Conservation (phyloP, 495 filamentous ascomycete genomes). For the Jackrogersella minutella region DNA sequence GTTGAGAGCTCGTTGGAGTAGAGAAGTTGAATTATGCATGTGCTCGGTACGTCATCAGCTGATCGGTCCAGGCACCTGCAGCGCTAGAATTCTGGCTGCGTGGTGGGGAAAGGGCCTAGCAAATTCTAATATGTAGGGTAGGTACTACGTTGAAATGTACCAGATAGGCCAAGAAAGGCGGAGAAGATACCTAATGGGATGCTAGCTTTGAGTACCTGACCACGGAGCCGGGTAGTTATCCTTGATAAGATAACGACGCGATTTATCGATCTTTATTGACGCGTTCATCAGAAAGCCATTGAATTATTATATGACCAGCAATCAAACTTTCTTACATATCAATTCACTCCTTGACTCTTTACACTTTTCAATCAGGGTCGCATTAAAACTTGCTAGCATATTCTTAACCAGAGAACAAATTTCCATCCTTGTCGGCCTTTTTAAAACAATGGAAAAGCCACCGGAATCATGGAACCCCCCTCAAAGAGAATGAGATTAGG, state of each 20-base stretch:
- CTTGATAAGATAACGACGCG: constrained; percentile 32
- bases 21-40: constrained; percentile 30
- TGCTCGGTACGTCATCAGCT: constrained; percentile 42
- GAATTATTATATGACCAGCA: background rate
- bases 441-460: constrained; percentile 12
- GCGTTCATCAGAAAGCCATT: constrained; percentile 24
- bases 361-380: too few relatives aligned
- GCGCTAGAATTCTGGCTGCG: constrained; percentile 6
- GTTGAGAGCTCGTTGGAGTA: background rate
- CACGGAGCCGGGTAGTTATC: background rate
- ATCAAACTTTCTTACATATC: too few relatives aligned
- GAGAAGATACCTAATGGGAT: background rate
- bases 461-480: constrained; percentile 62
- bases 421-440: background rate
- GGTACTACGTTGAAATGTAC: background rate
- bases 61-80: constrained; percentile 26
- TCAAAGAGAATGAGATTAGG: constrained; percentile 64
- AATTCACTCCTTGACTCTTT: too few relatives aligned
- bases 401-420: background rate
- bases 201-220: background rate
- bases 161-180: background rate
- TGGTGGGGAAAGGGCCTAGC: background rate
- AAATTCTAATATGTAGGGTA: too few relatives aligned
- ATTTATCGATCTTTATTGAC: constrained; percentile 23
- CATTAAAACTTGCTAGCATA: background rate